phyloP scores from a whole-genome alignment of 1,284 basidiomycete genomes.

The Melampsora americana region DNA sequence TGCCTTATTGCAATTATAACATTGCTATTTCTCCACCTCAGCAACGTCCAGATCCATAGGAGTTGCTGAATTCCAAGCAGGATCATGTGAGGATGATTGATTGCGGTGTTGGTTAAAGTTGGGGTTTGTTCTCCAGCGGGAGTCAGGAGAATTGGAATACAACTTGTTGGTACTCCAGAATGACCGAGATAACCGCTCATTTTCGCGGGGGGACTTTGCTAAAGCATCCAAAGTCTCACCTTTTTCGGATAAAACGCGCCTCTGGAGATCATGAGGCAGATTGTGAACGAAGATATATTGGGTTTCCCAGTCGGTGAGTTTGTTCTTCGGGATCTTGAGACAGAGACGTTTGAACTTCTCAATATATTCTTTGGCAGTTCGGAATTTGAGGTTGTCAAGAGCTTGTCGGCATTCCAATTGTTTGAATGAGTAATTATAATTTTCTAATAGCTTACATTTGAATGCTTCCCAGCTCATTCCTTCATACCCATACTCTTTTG shows the following conservation, averaged over 20 bases:
- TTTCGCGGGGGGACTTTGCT: neutral
- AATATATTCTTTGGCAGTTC: neutral
- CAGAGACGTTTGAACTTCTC: neutral
- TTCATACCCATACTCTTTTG: neutral
- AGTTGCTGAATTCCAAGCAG: neutral
- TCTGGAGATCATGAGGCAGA: neutral
- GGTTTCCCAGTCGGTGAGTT: conserved; percentile 3
- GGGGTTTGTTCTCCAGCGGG: too few species aligned
- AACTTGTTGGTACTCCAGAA: too few species aligned
- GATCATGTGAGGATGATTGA: too few species aligned
- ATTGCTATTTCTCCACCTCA: neutral
- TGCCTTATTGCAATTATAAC: conserved; percentile 10
- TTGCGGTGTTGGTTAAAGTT: too few species aligned
- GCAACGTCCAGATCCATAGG: conserved; percentile 13
- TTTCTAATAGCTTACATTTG: neutral
- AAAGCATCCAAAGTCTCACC: neutral
- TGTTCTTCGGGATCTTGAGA: neutral
- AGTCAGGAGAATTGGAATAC: too few species aligned
- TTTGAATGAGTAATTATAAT: conserved; percentile 5
- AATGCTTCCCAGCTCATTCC: neutral
- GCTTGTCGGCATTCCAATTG: neutral
- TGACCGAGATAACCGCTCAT: neutral
- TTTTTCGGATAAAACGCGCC: neutral
- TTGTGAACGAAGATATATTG: neutral
- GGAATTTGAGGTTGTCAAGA: neutral